These are phyloP conservation scores for Kalaharituber pfeilii DNA, from an alignment of 2,329 filamentous ascomycete species.

Conservation along the genomic window DNA sequence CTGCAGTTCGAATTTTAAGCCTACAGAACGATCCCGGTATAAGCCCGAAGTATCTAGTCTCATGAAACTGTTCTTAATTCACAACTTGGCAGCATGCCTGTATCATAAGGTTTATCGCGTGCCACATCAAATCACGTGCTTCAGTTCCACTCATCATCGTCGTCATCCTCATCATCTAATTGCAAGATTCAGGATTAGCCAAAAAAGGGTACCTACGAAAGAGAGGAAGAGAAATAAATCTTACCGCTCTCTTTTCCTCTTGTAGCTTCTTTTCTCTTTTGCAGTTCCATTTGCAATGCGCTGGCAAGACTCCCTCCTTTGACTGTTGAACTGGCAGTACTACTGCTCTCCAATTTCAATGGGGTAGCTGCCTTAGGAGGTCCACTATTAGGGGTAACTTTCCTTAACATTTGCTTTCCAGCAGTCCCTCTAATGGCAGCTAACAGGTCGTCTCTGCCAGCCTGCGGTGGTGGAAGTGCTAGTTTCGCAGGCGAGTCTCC, in stretches of 20 bases:
- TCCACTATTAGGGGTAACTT: constrained; percentile 38
- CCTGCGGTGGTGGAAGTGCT: constrained; percentile 39
- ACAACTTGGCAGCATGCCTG: neutral
- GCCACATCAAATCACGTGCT: neutral
- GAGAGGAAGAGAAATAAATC: constrained; percentile 28
- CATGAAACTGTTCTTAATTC: too few species aligned
- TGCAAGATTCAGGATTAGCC: constrained; percentile 21
- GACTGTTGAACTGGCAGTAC: constrained; percentile 33
- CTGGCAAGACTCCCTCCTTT: constrained; percentile 48
- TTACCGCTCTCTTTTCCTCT: constrained; percentile 91
- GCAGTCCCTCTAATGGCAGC: constrained; percentile 56
- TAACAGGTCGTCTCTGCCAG: constrained; percentile 42
- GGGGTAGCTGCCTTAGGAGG: constrained; percentile 38
- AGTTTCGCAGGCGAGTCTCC: constrained; percentile 28
- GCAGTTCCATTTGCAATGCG: constrained; percentile 59
- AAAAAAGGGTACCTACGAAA: too few species aligned
- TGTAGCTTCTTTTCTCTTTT: constrained; percentile 54
- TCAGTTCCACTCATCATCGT: constrained; percentile 52
- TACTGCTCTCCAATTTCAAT: constrained; percentile 46
- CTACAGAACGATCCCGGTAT: too few species aligned
- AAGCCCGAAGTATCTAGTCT: too few species aligned
- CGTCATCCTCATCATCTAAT: constrained; percentile 59
- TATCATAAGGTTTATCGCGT: neutral
- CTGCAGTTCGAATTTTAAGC: too few species aligned
- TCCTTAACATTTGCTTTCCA: constrained; percentile 51